Percentiles rank a stretch among this genome's conserved stretches.
Conservation (phyloP, 306 rosid species). For the Dalbergia oliveri region DNA sequence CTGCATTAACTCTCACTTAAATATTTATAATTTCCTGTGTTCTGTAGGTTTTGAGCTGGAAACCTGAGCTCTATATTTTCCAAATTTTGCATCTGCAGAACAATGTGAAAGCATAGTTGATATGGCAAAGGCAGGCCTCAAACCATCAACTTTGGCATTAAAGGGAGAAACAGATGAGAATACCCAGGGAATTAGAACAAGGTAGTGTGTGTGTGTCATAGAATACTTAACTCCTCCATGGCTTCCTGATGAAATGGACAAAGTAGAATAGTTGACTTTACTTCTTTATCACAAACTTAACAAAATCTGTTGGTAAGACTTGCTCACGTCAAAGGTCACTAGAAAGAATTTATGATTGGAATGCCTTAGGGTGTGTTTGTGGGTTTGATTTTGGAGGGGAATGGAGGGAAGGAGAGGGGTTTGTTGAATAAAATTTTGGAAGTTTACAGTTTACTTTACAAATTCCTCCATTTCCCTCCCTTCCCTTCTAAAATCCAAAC, state of each 20-base stretch:
- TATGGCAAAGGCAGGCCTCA: constrained; percentile 66
- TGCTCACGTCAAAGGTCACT: constrained; percentile 30
- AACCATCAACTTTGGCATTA: constrained; percentile 79
- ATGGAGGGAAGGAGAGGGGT: too few species aligned
- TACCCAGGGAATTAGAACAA: constrained; percentile 85
- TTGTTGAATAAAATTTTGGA: too few species aligned
- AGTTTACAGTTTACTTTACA: too few species aligned
- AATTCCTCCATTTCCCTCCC: too few species aligned
- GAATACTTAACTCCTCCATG: neutral
- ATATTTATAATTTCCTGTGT: neutral
- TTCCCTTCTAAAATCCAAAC: too few species aligned
- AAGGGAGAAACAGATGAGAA: constrained; percentile 78
- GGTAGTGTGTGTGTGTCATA: constrained; percentile 54
- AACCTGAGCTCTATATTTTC: constrained; percentile 85
- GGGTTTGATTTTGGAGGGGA: too few species aligned
- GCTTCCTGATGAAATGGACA: constrained; percentile 6
- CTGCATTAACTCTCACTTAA: constrained; percentile 34
- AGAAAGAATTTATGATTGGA: constrained; percentile 30
- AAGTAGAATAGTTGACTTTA: constrained; percentile 27
- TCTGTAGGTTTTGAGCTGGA: constrained; percentile 85
- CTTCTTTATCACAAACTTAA: neutral
- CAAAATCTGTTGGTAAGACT: neutral
- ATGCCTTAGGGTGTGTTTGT: neutral
- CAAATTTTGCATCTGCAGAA: constrained; percentile 83
- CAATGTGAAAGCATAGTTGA: constrained; percentile 70